phyloP scores from a whole-genome alignment of 1,284 basidiomycete genomes.

The Puccinia hordei region DNA sequence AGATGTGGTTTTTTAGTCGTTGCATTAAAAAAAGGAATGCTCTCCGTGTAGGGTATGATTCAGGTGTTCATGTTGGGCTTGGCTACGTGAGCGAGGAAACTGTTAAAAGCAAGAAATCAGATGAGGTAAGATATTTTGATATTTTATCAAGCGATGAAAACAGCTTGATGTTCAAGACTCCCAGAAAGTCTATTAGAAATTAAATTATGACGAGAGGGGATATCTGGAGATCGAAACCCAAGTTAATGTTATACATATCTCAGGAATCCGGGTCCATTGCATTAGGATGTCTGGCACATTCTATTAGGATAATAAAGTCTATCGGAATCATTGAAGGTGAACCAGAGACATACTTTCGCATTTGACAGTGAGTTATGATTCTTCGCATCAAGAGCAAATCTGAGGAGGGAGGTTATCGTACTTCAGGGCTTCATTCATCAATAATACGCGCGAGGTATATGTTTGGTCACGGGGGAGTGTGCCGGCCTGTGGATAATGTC shows the following conservation, averaged over 20 bases:
- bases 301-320: background rate
- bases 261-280: background rate
- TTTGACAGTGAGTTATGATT: background rate
- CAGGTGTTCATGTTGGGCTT: background rate
- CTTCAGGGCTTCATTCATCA: background rate
- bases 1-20: background rate
- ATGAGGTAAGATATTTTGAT: background rate
- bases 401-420: too few relatives aligned
- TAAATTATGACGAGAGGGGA: background rate
- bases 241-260: slow-evolving; percentile 10
- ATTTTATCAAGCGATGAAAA: background rate
- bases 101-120: slow-evolving; percentile 10
- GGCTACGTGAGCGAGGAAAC: slow-evolving; percentile 4
- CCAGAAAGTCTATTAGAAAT: background rate
- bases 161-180: slow-evolving; percentile 2
- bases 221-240: slow-evolving; percentile 9
- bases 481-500: background rate
- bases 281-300: background rate
- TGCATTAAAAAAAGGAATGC: background rate
- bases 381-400: background rate
- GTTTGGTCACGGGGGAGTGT: too few relatives aligned
- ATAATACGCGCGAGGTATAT: background rate
- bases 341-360: background rate
- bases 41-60: background rate
- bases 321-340: slow-evolving; percentile 3